These are phyloP conservation scores for Chionographis japonica DNA, from an alignment of 106 monocot genomes.

Conservation along the genomic window DNA sequence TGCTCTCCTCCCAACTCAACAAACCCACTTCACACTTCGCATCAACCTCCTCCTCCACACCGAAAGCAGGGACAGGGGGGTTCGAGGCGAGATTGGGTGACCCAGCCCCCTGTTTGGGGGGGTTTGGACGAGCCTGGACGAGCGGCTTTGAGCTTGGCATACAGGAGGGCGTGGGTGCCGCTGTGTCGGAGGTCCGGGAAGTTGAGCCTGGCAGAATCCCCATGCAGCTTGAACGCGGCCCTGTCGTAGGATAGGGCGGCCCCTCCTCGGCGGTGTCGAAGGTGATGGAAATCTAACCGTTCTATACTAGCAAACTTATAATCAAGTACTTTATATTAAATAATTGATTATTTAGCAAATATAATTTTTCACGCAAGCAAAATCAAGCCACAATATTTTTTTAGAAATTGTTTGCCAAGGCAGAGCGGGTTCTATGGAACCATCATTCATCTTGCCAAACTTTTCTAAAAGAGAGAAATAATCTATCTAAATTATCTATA, in stretches of 20 bases:
- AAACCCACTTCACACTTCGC: not conserved
- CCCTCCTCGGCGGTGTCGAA: conserved; percentile 92
- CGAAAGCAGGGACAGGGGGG: not conserved
- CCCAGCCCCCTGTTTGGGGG: not conserved
- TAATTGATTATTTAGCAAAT: too few species aligned
- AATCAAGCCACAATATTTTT: too few species aligned
- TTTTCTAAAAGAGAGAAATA: too few species aligned
- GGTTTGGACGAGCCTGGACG: conserved; percentile 12
- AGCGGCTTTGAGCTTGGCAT: conserved; percentile 67
- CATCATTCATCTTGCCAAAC: too few species aligned
- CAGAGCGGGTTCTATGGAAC: too few species aligned
- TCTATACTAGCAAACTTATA: too few species aligned
- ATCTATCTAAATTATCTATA: too few species aligned
- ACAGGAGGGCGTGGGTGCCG: conserved; percentile 41
- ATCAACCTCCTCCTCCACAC: not conserved
- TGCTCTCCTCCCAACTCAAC: not conserved
- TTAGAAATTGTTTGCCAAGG: too few species aligned
- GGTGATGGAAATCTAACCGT: too few species aligned
- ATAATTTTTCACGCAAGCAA: too few species aligned
- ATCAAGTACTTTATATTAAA: too few species aligned
- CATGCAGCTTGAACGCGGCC: conserved; percentile 77
- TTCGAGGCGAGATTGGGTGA: not conserved
- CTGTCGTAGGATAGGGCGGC: conserved; percentile 86
- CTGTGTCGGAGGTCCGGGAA: conserved; percentile 44
- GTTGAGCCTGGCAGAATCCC: conserved; percentile 77